A percentile compares a stretch with the other conserved stretches of the same genome.
phyloP scores from a whole-genome alignment of 2,329 filamentous ascomycete genomes.

The Colletotrichum tanaceti region DNA sequence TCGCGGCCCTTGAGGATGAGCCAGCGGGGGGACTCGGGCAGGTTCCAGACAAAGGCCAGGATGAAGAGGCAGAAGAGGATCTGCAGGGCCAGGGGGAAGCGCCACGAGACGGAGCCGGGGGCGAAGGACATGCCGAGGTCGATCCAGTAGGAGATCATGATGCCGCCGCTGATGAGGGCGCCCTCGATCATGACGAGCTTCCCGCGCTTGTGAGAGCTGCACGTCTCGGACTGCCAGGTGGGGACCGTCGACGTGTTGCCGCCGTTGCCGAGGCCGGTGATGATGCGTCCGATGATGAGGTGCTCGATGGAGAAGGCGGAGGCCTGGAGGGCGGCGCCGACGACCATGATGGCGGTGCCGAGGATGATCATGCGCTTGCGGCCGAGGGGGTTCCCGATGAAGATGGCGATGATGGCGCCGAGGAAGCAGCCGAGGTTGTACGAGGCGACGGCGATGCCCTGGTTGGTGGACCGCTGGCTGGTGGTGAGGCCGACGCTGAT shows the following conservation, averaged over 20 bases:
- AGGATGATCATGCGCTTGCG: slow-evolving; percentile 56
- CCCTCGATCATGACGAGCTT: slow-evolving; percentile 72
- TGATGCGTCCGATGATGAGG: slow-evolving; percentile 66
- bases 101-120: slow-evolving; percentile 63
- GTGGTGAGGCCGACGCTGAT: slow-evolving; percentile 47
- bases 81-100: slow-evolving; percentile 70
- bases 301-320: slow-evolving; percentile 61
- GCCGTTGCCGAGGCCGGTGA: slow-evolving; percentile 54
- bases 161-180: slow-evolving; percentile 67
- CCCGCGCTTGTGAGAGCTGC: slow-evolving; percentile 67
- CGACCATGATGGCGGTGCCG: slow-evolving; percentile 57
- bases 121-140: slow-evolving; percentile 68
- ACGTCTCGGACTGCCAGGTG: slow-evolving; percentile 72
- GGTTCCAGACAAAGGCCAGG: slow-evolving; percentile 61
- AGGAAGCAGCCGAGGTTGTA: slow-evolving; percentile 71
- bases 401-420: slow-evolving; percentile 55
- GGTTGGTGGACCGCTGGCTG: slow-evolving; percentile 61
- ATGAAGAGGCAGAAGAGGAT: slow-evolving; percentile 70
- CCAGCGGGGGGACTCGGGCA: slow-evolving; percentile 66
- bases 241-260: slow-evolving; percentile 61
- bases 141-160: slow-evolving; percentile 70
- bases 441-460: slow-evolving; percentile 65
- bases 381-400: slow-evolving; percentile 53
- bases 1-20: slow-evolving; percentile 54
- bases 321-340: slow-evolving; percentile 59